These are phyloP conservation scores for Gnaphalium uliginosum DNA, from an alignment of 129 eudicot genomes.

Conservation along the genomic window DNA sequence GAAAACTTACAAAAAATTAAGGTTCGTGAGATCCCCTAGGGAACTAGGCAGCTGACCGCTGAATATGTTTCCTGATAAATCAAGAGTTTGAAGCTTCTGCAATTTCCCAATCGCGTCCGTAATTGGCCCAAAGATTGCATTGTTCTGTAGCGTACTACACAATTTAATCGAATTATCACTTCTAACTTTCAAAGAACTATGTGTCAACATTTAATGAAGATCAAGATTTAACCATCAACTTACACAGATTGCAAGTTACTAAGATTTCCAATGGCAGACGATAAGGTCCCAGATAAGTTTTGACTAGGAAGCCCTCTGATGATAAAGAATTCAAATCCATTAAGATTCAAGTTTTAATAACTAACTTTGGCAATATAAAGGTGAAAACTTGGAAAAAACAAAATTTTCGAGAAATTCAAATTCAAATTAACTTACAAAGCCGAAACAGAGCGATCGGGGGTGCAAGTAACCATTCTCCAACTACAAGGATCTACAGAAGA, in stretches of 20 bases:
- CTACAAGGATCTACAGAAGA: slow-evolving; percentile 98
- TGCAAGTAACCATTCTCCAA: slow-evolving; percentile 98
- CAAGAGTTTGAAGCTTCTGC: slow-evolving; percentile 87
- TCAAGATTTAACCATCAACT: slow-evolving; percentile 30
- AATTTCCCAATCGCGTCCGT: slow-evolving; percentile 72
- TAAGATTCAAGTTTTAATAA: slow-evolving; percentile 5
- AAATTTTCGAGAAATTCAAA: not conserved
- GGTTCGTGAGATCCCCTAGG: slow-evolving; percentile 65
- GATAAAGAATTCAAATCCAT: slow-evolving; percentile 28
- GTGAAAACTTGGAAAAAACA: not conserved
- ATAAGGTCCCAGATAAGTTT: slow-evolving; percentile 77
- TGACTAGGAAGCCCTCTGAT: slow-evolving; percentile 93
- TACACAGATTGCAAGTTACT: slow-evolving; percentile 87
- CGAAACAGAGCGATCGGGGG: slow-evolving; percentile 78
- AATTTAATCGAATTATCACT: slow-evolving; percentile 9
- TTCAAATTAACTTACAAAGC: slow-evolving; percentile 65
- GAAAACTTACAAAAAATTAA: slow-evolving; percentile 80
- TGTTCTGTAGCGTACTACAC: slow-evolving; percentile 82
- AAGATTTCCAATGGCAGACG: slow-evolving; percentile 88
- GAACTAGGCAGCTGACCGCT: slow-evolving; percentile 76
- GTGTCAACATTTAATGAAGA: not conserved
- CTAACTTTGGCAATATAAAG: not conserved
- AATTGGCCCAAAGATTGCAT: slow-evolving; percentile 72
- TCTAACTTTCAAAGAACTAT: not conserved
- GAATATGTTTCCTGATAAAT: slow-evolving; percentile 75